Conservation (phyloP, 176 grass and related monocot genomes). For the Musa troglodytarum region DNA sequence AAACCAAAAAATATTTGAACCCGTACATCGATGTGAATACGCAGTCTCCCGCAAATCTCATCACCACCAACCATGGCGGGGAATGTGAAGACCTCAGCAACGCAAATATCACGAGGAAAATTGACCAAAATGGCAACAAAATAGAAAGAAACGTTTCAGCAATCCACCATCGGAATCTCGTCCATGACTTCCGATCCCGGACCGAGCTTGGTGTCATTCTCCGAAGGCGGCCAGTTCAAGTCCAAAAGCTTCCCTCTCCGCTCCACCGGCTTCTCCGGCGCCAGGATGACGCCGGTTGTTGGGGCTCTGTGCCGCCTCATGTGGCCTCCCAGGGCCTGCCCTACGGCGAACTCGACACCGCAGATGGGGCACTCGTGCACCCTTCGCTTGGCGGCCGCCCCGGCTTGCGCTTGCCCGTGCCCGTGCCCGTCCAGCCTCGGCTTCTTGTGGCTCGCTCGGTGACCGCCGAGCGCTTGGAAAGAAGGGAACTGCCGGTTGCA, state of each 20-base stretch:
- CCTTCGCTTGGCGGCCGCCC: too few species aligned
- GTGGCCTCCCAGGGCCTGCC: constrained; percentile 1
- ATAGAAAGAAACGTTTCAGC: not conserved
- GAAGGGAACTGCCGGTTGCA: constrained; percentile 71
- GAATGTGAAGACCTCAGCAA: too few species aligned
- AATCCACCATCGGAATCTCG: not conserved
- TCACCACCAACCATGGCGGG: too few species aligned
- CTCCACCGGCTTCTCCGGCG: not conserved
- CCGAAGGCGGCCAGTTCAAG: not conserved
- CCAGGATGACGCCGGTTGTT: too few species aligned
- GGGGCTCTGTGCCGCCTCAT: constrained; percentile 1
- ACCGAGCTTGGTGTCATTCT: not conserved
- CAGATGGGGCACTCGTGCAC: not conserved
- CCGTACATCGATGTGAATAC: too few species aligned
- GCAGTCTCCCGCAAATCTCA: too few species aligned
- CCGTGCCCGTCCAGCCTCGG: not conserved
- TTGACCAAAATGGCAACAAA: not conserved
- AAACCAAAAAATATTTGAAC: too few species aligned
- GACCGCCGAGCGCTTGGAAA: constrained; percentile 87
- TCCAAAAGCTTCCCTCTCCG: not conserved
- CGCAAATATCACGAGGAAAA: too few species aligned
- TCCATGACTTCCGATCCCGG: not conserved
- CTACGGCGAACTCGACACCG: constrained; percentile 1
- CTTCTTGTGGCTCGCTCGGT: constrained; percentile 84
- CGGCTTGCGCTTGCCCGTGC: not conserved